Base-by-base conservation (phyloP, 108 stramenopile species). In the Halocafeteria seosinensis region DNA sequence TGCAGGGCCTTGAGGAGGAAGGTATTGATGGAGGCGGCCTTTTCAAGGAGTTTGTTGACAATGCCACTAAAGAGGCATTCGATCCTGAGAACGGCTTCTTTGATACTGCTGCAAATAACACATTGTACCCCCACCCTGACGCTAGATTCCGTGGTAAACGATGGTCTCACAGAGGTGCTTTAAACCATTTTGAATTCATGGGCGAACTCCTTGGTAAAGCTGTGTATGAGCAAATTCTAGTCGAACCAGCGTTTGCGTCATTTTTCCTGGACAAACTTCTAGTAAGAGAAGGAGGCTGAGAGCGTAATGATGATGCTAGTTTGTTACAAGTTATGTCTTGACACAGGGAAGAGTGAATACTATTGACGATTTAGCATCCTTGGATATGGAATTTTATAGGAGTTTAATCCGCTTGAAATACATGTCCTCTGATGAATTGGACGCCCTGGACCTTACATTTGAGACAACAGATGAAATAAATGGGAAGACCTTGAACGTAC, bases 11-110 rank as follows among this genome's bases (percentile, higher is more conserved):
- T 13, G 78, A 85, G 68, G 97, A 99, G 71, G 85, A 89, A n/a
- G 97, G 97, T 17, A 95, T 99, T 65, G 97, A 99, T 72, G 97
- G 94, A 8, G 97, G 97, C 1, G 97, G 97, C 1, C 85, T 99
- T 1, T 94, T 95, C 69, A 99, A 96, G 71, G 97, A 96, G 71
- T 86, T 75, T 50, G 50, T 83, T 42, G 78, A 77, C 37, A 62
- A 67, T n/a, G 30, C 82, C 29, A 62, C 75, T 47, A 75, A 73
- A 63, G 50, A 55, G 26, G 65, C 38, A 23, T 70, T 68, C 85
- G 84, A 62, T 60, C 21, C 27, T 24, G 13, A 50, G 51, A 23
- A 52, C n/a, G 64, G 69, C 13, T 25, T 64, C 17, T 65, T 51
- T 34, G 38, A 21, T 34, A 37, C 63, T 3, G 34, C 17, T 26